Evolutionary conservation across 2,329 filamentous ascomycete genomes (phyloP).

Genomic region (Ceratocystis ficicola): DNA sequence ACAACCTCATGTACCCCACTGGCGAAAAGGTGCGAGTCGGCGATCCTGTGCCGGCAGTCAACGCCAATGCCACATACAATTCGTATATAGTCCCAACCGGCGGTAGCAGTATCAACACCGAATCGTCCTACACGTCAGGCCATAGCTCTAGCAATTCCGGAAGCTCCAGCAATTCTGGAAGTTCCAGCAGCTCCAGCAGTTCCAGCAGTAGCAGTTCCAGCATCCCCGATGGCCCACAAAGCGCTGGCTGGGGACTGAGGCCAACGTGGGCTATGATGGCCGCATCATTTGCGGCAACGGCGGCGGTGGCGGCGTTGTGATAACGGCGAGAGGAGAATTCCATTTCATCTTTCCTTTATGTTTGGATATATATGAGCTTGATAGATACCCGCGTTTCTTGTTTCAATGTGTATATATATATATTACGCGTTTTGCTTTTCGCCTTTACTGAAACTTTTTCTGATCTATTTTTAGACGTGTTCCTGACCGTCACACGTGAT

Average conservation of each 20-base stretch:
- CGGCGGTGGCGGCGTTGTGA: neutral
- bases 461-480: conserved; percentile 4
- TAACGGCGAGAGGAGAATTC: neutral
- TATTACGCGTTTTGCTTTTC: neutral
- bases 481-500: neutral
- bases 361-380: neutral
- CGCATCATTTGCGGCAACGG: neutral
- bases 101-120: neutral
- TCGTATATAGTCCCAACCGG: neutral
- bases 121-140: neutral
- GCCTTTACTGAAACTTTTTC: neutral
- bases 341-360: conserved; percentile 6
- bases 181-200: neutral
- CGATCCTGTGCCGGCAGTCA: neutral
- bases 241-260: neutral
- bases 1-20: conserved; percentile 41
- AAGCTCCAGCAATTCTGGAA: no score
- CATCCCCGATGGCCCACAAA: neutral
- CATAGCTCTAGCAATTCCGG: neutral
- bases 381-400: conserved; percentile 9
- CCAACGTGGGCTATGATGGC: neutral
- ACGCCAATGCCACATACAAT: conserved; percentile 16
- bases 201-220: neutral
- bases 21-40: conserved; percentile 30
- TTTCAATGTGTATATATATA: neutral